Evolutionary conservation across 352 stramenopile genomes (phyloP), one percentile per base, ranked within the genome.

Genomic region (Paralagenidium karlingii): DNA sequence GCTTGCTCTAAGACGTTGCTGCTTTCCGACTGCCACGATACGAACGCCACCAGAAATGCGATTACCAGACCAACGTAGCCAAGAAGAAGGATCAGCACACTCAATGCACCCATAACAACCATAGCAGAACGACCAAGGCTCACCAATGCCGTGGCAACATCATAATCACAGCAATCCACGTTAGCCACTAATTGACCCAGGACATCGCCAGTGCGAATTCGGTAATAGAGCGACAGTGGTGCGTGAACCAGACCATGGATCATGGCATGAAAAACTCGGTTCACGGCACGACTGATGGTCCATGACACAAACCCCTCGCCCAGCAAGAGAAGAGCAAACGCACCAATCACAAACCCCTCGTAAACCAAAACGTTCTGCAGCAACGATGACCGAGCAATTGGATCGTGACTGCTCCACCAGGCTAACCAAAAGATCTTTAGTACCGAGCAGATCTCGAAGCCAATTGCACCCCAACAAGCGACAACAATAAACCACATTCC

Each of bases 121-220:
- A 39, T 36, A 60, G 52, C 9, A 53, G 33, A 32, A 63, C 40
- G 9, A 49, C 51, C 15, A 56, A 65, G 18, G 41, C 53, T 33
- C 60, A 54, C 31, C 60, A 29, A 3, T 45, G n/a, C n/a, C n/a
- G n/a, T n/a, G n/a, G n/a, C n/a, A n/a, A n/a, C n/a, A n/a, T n/a
- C n/a, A n/a, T n/a, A 39, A 15, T 67, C 57, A 28, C 49, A 48
- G 15, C 50, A 33, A 29, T 68, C 47, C 40, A 64, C 64, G 20
- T 64, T 48, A 8, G 38, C 60, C 18, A 55, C 55, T 21, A 62
- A 64, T 8, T 52, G 51, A 8, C 50, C 40, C 30, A 68, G 25
- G 15, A 68, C 62, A 20, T 64, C 54, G 8, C 58, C 54, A 25
- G 64, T 68, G 18, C 51, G 51, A 33, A 47, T 64, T 32, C 53